Conservation (phyloP, 805 yeast genomes). For the Ogataea ramenticola region DNA sequence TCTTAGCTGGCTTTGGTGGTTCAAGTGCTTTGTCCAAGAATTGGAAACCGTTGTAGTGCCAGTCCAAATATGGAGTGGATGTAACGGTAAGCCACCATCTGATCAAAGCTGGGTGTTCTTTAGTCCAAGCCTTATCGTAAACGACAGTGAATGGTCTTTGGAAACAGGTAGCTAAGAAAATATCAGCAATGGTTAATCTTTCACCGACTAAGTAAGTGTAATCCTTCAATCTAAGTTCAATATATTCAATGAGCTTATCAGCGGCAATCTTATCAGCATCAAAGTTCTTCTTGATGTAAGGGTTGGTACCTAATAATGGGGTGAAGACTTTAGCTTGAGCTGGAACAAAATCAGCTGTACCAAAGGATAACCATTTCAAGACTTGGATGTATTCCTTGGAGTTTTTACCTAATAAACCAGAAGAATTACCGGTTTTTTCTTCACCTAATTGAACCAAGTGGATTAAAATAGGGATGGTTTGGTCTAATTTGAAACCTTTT, state of each 20-base stretch:
- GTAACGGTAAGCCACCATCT: constrained; percentile 32
- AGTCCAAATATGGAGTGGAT: constrained; percentile 34
- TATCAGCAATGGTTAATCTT: constrained; percentile 28
- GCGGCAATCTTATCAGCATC: constrained; percentile 15
- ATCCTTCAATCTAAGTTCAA: constrained; percentile 26
- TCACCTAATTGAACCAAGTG: constrained; percentile 45
- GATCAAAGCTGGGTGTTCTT: constrained; percentile 32
- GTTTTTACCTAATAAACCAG: constrained; percentile 51
- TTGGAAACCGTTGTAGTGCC: constrained; percentile 37
- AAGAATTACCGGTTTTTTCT: too few species aligned
- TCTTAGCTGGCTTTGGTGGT: constrained; percentile 53
- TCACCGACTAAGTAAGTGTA: constrained; percentile 32
- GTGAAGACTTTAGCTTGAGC: constrained; percentile 42
- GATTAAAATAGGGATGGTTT: constrained; percentile 55
- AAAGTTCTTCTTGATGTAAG: constrained; percentile 67
- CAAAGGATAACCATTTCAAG: constrained; percentile 71
- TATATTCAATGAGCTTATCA: constrained; percentile 2
- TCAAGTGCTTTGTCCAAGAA: constrained; percentile 56
- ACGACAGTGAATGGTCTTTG: constrained; percentile 31
- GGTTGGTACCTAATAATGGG: constrained; percentile 56
- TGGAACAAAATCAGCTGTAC: constrained; percentile 59
- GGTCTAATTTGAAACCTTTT: constrained; percentile 66
- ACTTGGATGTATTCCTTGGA: constrained; percentile 56
- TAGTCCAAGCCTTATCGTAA: constrained; percentile 37
- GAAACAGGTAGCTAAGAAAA: constrained; percentile 25